These are phyloP conservation scores for Zygoascus flipseniorum DNA, from an alignment of 805 yeast species.

Conservation along the genomic window DNA sequence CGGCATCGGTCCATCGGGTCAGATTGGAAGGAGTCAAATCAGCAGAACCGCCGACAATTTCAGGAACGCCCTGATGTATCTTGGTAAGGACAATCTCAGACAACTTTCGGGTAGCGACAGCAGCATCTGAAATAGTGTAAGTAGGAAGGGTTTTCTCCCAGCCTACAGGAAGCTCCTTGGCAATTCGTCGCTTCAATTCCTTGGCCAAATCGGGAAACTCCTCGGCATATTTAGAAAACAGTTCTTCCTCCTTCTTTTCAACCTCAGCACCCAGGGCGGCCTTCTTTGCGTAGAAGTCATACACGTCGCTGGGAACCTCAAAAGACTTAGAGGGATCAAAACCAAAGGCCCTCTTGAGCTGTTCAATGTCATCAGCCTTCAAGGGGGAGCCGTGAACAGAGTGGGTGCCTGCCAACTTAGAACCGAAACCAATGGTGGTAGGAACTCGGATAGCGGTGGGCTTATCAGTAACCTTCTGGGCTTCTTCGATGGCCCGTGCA, in stretches of 20 bases:
- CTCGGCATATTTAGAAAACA: constrained; percentile 50
- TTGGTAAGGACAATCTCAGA: constrained; percentile 69
- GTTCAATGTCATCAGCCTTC: constrained; percentile 85
- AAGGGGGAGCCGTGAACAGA: constrained; percentile 95
- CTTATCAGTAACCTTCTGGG: constrained; percentile 68
- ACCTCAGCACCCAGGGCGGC: constrained; percentile 55
- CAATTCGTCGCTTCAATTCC: constrained; percentile 71
- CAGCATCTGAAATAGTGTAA: constrained; percentile 67
- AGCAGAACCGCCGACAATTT: constrained; percentile 95
- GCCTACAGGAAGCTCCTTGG: constrained; percentile 60
- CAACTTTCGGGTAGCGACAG: constrained; percentile 91
- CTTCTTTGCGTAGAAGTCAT: constrained; percentile 50
- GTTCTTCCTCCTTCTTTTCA: constrained; percentile 67
- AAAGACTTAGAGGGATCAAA: constrained; percentile 81
- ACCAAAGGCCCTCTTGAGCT: constrained; percentile 75
- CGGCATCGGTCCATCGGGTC: constrained; percentile 76
- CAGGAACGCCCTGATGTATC: constrained; percentile 64
- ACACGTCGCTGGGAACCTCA: constrained; percentile 74
- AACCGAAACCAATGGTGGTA: constrained; percentile 94
- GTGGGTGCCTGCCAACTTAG: constrained; percentile 74
- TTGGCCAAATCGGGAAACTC: constrained; percentile 73
- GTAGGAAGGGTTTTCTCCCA: constrained; percentile 76
- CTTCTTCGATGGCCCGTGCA: constrained; percentile 65
- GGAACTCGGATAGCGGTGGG: constrained; percentile 84
- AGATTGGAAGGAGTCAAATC: constrained; percentile 95